Conservation (phyloP, 2,329 filamentous ascomycete species). For the Sporothrix sp. region DNA sequence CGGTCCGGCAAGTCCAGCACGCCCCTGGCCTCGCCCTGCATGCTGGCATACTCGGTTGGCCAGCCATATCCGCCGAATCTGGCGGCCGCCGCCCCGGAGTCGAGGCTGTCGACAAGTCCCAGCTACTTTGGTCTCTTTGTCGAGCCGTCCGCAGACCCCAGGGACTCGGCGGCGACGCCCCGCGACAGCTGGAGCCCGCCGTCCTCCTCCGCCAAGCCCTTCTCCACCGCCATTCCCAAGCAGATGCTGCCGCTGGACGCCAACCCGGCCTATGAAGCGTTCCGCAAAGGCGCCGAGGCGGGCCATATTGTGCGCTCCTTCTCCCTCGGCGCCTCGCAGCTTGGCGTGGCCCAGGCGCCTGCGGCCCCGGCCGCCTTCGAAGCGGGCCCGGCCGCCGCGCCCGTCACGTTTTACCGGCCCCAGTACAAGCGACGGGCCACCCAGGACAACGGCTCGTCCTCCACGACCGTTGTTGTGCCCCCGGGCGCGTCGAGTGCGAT, state of each 20-base stretch:
- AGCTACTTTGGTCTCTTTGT: slow-evolving; percentile 79
- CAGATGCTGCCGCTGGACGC: slow-evolving; percentile 57
- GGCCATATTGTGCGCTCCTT: slow-evolving; percentile 42
- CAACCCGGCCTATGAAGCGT: slow-evolving; percentile 75
- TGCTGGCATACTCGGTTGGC: slow-evolving; percentile 41
- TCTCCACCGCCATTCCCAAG: slow-evolving; percentile 57
- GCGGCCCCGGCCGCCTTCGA: neutral
- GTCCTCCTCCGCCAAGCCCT: slow-evolving; percentile 58
- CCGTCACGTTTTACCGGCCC: neutral
- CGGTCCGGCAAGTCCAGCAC: slow-evolving; percentile 37
- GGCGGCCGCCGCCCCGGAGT: slow-evolving; percentile 28
- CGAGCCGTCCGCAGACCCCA: slow-evolving; percentile 49
- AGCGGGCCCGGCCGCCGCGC: neutral
- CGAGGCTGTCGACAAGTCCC: slow-evolving; percentile 50
- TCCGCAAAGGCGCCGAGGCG: slow-evolving; percentile 61
- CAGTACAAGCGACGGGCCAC: slow-evolving; percentile 33
- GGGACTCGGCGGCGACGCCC: slow-evolving; percentile 53
- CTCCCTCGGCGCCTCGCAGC: slow-evolving; percentile 36
- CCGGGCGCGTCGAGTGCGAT: neutral
- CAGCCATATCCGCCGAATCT: slow-evolving; percentile 44
- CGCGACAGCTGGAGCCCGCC: slow-evolving; percentile 67
- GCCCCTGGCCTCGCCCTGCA: slow-evolving; percentile 42
- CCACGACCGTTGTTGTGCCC: slow-evolving; percentile 22
- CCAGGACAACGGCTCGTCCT: slow-evolving; percentile 34
- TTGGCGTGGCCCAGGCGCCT: neutral